A percentile compares a stretch with the other conserved stretches of the same genome.
Evolutionary conservation across 179 eudicot genomes (phyloP).

Genomic region (Spinacia oleracea): DNA sequence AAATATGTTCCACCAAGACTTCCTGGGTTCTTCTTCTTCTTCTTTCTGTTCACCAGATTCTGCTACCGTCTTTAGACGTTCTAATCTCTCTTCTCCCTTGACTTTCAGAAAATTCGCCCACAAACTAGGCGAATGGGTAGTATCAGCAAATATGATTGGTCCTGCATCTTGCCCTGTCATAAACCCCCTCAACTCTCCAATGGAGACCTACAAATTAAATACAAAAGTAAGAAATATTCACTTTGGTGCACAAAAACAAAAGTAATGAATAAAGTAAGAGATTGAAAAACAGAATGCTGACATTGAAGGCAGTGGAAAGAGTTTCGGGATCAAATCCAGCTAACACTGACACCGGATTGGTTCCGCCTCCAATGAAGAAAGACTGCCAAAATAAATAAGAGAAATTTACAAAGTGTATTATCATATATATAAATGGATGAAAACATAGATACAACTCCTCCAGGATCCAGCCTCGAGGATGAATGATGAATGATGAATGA

Average conservation of each 20-base stretch:
- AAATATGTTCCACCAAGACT: conserved; percentile 53
- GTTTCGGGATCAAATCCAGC: conserved; percentile 65
- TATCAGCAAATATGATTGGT: conserved; percentile 56
- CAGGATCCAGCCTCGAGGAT: too few relatives aligned
- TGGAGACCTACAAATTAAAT: conserved; percentile 44
- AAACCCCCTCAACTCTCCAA: conserved; percentile 38
- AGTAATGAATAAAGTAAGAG: background rate
- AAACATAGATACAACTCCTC: too few relatives aligned
- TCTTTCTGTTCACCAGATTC: conserved; percentile 20
- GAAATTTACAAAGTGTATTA: too few relatives aligned
- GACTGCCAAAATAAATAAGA: conserved; percentile 40
- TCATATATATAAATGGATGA: too few relatives aligned
- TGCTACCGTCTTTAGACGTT: conserved; percentile 40
- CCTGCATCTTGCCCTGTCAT: conserved; percentile 52
- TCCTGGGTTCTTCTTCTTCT: conserved; percentile 30
- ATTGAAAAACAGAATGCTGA: conserved; percentile 22
- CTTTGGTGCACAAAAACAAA: background rate
- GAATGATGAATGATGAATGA: too few relatives aligned
- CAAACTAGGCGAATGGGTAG: conserved; percentile 39
- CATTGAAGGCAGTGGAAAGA: conserved; percentile 71
- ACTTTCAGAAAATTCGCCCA: conserved; percentile 52
- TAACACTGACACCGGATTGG: conserved; percentile 58
- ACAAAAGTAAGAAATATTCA: background rate
- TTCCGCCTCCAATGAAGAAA: conserved; percentile 83
- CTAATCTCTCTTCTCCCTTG: conserved; percentile 39